Evolutionary conservation across 768 basidiomycete genomes (phyloP), one percentile per base, ranked within the genome.

Genomic region (Hydnomerulius pinastri): DNA sequence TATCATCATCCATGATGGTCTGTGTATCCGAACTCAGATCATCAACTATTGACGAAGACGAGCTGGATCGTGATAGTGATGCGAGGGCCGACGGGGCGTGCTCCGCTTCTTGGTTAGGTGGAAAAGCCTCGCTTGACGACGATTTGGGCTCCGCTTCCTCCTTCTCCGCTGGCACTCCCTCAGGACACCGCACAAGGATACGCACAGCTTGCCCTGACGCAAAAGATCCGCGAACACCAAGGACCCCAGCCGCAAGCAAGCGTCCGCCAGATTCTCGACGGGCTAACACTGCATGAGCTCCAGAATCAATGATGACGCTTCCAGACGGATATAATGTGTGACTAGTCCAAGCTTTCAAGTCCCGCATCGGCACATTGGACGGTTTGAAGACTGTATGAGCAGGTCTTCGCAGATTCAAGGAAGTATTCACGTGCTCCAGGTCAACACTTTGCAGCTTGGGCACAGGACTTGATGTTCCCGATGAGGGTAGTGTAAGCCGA

Each of bases 271-370:
- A 92, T 63, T 92, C 87, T 24, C 87, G 81, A 44, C 86, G 82
- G 10, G 87, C 85, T 47, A 98, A 78, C 29, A 97, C 93, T 21
- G 79, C 76, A 63, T 94, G 86, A 0, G 97, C 97, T 9, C 97
- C 96, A 15, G 81, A 68, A 67, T 97, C 94, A 56, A 98, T 87
- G 63, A 95, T 76, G 36, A 98, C 82, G 36, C 82, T 86, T 0
- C 97, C 97, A 0, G 95, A 82, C 0, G 96, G 90, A 52, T 83
- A 84, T 13, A 98, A 76, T 0, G 96, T 98, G 68, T 99, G 94
- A n/a, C 86, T 84, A 24, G 96, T 96, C 97, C 97, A 99, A 47
- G 90, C 85, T 60, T 98, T 96, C 41, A 97, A 79, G 61, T 97
- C 95, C 35, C 81, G 78, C 61, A 90, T 75, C 1, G 92, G 90